Evolutionary conservation across 2,329 filamentous ascomycete species (phyloP), one percentile per base, ranked within the genome.

Genomic region (Pyrenophora seminiperda): DNA sequence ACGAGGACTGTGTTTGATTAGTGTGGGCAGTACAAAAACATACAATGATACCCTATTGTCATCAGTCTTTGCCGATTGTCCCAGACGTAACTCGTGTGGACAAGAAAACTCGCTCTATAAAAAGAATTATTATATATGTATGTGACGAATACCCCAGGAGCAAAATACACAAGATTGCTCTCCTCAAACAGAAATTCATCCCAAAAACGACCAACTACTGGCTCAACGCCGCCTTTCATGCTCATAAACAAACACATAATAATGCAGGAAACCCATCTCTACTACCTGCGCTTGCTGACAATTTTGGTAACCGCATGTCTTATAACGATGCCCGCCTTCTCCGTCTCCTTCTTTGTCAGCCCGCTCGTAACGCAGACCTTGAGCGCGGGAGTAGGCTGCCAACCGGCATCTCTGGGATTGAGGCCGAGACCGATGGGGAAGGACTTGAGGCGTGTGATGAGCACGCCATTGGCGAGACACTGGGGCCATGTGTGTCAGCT

Each of bases 261-360:
- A n/a, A 2, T 17, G 6, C 15, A 3, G 15, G 7, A 15, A 30
- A 15, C 5, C 13, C 10, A 5, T 18, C 13, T n/a, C 3, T 13
- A 15, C n/a, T 65, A 73, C 62, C 70, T 81, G 67, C 75, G 76
- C 65, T 76, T 76, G 62, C 79, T 82, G 81, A 99, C 85, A 54
- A 97, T 85, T 77, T 96, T 97, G 42, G 92, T 96, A 60, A 97
- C 90, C 11, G 94, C 93, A 75, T 97, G 92, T 53, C 93, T 82
- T 61, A 99, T 92, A 7, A 84, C 86, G 6, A 87, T 85, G 11
- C 92, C 94, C 0, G 94, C 91, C 79, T 95, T 96, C 77, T 99
- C 95, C 46, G 92, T 89, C 73, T 99, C 94, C 77, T 96, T 97
- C 79, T 89, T 95, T 18, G 89, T 89, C 55, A 99, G 77, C 1